Conservation (phyloP, 306 rosid genomes). For the Alnus glutinosa region DNA sequence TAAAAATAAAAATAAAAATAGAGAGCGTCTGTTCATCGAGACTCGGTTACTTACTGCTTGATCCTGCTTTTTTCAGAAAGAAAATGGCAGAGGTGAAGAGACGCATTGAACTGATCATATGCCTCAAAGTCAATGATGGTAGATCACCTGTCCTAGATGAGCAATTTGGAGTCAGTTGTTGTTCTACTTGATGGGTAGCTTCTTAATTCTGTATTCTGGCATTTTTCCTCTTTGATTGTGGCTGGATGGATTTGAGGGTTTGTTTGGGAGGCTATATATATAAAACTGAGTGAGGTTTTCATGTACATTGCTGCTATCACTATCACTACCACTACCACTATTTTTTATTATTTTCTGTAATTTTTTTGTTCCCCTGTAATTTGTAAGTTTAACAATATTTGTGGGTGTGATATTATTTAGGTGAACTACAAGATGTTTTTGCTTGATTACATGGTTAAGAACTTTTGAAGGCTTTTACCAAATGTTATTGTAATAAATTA, state of each 20-base stretch:
- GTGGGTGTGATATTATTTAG: constrained; percentile 43
- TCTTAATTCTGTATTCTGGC: constrained; percentile 34
- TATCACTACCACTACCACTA: constrained; percentile 21
- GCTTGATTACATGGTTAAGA: constrained; percentile 22
- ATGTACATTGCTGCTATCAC: constrained; percentile 44
- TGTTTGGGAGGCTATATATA: constrained; percentile 30
- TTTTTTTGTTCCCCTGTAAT: constrained; percentile 16
- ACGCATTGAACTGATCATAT: constrained; percentile 26
- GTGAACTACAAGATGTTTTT: constrained; percentile 41
- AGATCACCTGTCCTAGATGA: constrained; percentile 32
- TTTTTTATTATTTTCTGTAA: constrained; percentile 22
- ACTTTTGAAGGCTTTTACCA: constrained; percentile 19
- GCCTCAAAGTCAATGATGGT: constrained; percentile 25
- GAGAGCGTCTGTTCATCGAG: constrained; percentile 5
- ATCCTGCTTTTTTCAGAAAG: constrained; percentile 66
- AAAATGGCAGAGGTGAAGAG: constrained; percentile 77
- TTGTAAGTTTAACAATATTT: constrained; percentile 32
- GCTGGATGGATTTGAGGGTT: constrained; percentile 5
- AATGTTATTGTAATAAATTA: constrained; percentile 32
- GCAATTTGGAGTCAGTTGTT: constrained; percentile 27
- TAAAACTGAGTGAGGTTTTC: constrained; percentile 45
- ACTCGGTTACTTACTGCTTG: constrained; percentile 31
- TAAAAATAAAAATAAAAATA: neutral
- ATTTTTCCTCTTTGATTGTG: constrained; percentile 19
- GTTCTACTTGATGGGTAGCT: constrained; percentile 42